These are phyloP conservation scores for Cytospora chrysosperma DNA, from an alignment of 2,329 filamentous ascomycete species.

Conservation along the genomic window DNA sequence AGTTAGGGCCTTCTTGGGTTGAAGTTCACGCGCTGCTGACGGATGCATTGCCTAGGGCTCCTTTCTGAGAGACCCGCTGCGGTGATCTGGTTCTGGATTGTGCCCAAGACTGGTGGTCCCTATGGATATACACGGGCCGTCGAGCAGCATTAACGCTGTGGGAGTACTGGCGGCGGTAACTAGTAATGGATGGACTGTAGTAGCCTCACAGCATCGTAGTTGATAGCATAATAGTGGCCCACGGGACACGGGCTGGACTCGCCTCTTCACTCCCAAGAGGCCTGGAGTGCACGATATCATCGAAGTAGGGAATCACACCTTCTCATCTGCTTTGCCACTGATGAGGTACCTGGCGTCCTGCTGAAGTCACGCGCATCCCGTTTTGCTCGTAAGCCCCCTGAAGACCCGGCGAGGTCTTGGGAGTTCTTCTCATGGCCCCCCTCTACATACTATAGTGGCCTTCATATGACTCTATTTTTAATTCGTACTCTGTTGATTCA, in stretches of 20 bases:
- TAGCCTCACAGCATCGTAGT: background rate
- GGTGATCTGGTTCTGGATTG: background rate
- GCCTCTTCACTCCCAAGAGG: background rate
- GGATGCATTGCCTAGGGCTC: background rate
- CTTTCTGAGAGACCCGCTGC: background rate
- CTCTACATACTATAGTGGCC: background rate
- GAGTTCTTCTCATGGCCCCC: background rate
- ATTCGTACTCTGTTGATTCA: background rate
- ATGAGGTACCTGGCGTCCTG: background rate
- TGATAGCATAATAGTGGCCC: background rate
- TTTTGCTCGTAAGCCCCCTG: background rate
- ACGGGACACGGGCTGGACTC: background rate
- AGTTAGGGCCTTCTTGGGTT: conserved; percentile 2
- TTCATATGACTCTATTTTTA: background rate
- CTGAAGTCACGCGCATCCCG: background rate
- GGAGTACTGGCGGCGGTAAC: background rate
- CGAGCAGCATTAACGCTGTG: background rate
- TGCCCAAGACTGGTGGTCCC: background rate
- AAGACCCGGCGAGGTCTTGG: background rate
- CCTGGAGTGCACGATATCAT: background rate
- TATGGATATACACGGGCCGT: background rate
- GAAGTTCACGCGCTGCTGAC: background rate
- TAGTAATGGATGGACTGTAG: background rate
- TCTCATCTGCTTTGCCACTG: background rate
- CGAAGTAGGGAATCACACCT: background rate